Percentiles rank a stretch among this genome's conserved stretches.
Evolutionary conservation across 2,329 filamentous ascomycete species (phyloP).

Genomic region (Aureobasidium subglaciale): DNA sequence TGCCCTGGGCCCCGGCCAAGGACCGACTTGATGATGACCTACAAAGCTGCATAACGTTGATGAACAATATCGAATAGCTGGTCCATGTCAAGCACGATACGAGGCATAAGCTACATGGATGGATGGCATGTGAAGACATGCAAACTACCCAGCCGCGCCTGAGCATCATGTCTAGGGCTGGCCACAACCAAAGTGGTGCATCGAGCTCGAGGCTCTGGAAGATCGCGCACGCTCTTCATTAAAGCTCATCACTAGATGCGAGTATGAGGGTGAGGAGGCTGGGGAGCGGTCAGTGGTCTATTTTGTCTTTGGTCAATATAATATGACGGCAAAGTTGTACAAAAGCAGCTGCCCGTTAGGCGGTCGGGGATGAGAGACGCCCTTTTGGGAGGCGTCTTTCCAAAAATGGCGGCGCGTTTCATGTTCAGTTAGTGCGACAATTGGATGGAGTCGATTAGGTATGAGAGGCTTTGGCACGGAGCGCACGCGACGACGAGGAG

Average conservation of each 20-base stretch:
- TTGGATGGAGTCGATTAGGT: background rate
- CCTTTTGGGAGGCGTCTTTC: background rate
- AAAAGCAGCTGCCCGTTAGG: constrained; percentile 7
- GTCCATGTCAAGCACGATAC: background rate
- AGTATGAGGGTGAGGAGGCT: background rate
- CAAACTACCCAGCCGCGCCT: background rate
- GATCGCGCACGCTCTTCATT: background rate
- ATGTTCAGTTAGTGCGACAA: constrained; percentile 8
- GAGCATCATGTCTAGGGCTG: background rate
- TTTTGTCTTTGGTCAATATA: background rate
- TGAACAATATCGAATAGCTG: background rate
- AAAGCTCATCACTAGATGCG: background rate
- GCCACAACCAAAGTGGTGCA: background rate
- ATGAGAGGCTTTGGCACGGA: background rate
- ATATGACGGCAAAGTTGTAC: background rate
- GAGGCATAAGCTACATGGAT: background rate
- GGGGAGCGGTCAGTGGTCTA: background rate
- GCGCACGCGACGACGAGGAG: constrained; percentile 7
- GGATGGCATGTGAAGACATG: background rate
- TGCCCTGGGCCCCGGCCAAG: background rate
- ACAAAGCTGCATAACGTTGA: background rate
- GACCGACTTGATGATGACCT: background rate
- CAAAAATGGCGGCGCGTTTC: constrained; percentile 5
- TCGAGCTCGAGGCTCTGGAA: background rate
- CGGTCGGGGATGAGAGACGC: background rate